Conservation (phyloP, 106 monocot species). For the Agapanthus africanus region DNA sequence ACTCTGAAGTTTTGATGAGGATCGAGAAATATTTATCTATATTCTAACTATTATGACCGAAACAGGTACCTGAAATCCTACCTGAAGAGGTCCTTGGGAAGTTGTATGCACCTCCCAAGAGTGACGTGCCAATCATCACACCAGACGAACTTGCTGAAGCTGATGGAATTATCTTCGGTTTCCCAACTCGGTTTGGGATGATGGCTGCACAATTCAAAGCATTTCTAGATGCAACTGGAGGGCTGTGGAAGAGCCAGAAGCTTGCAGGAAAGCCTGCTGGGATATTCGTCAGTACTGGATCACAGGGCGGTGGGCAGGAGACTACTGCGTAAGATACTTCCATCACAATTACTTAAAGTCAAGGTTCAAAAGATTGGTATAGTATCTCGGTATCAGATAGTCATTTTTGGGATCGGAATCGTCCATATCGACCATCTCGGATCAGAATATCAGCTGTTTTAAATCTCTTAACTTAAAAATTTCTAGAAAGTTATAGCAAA, state of each 20-base stretch:
- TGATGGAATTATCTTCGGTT: slow-evolving; percentile 65
- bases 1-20: too few relatives aligned
- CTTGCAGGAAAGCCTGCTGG: slow-evolving; percentile 77
- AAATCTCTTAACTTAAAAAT: too few relatives aligned
- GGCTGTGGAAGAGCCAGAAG: slow-evolving; percentile 48
- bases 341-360: too few relatives aligned
- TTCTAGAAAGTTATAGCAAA: too few relatives aligned
- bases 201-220: slow-evolving; percentile 75
- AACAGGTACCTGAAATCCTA: slow-evolving; percentile 64
- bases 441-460: too few relatives aligned
- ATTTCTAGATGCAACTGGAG: slow-evolving; percentile 61
- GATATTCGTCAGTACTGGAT: slow-evolving; percentile 61
- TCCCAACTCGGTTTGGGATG: slow-evolving; percentile 73
- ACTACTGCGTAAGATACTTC: slow-evolving; percentile 71
- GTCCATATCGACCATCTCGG: too few relatives aligned
- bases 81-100: slow-evolving; percentile 48
- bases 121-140: slow-evolving; percentile 45
- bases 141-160: slow-evolving; percentile 56
- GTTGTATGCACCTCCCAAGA: slow-evolving; percentile 61
- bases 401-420: too few relatives aligned
- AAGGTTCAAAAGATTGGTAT: too few relatives aligned
- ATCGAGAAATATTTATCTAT: too few relatives aligned
- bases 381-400: too few relatives aligned
- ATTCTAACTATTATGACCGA: too few relatives aligned
- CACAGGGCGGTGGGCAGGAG: slow-evolving; percentile 71